Percentiles rank a stretch among this genome's conserved stretches.
Conservation (phyloP, 2,329 filamentous ascomycete species). For the Raffaelea albimanens region DNA sequence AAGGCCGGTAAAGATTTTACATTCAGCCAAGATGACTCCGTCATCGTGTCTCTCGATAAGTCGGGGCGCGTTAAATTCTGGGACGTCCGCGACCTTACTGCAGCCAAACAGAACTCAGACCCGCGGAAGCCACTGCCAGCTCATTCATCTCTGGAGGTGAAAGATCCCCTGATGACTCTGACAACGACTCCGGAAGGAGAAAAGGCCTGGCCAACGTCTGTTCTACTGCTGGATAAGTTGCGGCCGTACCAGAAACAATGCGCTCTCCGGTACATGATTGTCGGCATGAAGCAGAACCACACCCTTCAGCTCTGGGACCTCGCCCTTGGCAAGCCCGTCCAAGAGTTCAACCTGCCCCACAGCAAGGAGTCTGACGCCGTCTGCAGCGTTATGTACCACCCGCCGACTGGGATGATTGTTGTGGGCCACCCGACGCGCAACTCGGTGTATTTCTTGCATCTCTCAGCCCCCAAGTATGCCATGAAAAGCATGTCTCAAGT, state of each 20-base stretch:
- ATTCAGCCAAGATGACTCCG: conserved; percentile 92
- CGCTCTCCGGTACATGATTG: conserved; percentile 87
- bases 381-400: conserved; percentile 92
- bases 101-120: conserved; percentile 40
- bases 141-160: conserved; percentile 61
- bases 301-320: conserved; percentile 98
- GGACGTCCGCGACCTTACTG: conserved; percentile 77
- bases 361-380: conserved; percentile 96
- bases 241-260: conserved; percentile 84
- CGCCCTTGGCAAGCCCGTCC: conserved; percentile 85
- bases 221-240: conserved; percentile 92
- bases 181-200: conserved; percentile 79
- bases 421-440: conserved; percentile 95
- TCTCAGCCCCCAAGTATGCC: conserved; percentile 89
- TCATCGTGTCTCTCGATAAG: conserved; percentile 93
- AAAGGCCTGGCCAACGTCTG: conserved; percentile 94
- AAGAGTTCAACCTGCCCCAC: conserved; percentile 93
- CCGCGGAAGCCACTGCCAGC: conserved; percentile 42
- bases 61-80: conserved; percentile 95
- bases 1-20: conserved; percentile 98
- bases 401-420: conserved; percentile 82
- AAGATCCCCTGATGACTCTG: conserved; percentile 76
- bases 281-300: conserved; percentile 98
- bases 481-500: conserved; percentile 77
- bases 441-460: conserved; percentile 92